Base-by-base conservation (phyloP, 805 yeast species). In the Ogataea nitratoaversa region DNA sequence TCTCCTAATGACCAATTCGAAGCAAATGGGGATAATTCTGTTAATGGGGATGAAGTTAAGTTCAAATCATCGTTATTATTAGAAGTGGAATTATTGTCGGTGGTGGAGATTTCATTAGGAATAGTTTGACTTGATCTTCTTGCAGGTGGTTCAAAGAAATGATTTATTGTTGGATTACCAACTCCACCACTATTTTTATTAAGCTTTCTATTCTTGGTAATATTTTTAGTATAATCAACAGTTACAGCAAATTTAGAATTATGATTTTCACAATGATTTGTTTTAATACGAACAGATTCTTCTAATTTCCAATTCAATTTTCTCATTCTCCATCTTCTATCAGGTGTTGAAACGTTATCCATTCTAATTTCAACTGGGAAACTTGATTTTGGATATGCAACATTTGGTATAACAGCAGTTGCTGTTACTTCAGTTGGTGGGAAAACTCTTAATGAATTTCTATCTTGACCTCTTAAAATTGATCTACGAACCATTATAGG, bases 351-450 rank as follows among this genome's bases (percentile, higher is more conserved):
- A 7, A 85, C 76, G 42, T 88, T 84, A 52, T 88, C 95, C 53
- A 93, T 65, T 49, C 81, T 78, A 54, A 93, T 67, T 56, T 89
- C 97, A 18, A 91, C 71, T 0, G 93, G 84, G 56, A 93, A 87
- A 1, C 82, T 71, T 0, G 96, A 83, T 57, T 85, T 82, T 11
- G 98, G 98, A 60, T 86, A 86, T 24, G 86, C 74, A 13, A 89
- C 95, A 47, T 84, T 84, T 2, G 99, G 99, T 36, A 93, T 67
- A 13, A 82, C 84, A 8, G 95, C 93, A 20, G 84, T 78, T 6
- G 96, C 95, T 3, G 88, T 82, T 28, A 93, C 82, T 32, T 84
- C 85, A 0, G 98, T 91, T 7, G 99, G 98, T 1, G 99, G 99
- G 62, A 93, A 93, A 1, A 93, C 86, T 45, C 99, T 74, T 29